Percentiles rank a stretch among this genome's conserved stretches.
phyloP scores from a whole-genome alignment of 192 early-diverging fungal species.

The Linnemannia hyalina region DNA sequence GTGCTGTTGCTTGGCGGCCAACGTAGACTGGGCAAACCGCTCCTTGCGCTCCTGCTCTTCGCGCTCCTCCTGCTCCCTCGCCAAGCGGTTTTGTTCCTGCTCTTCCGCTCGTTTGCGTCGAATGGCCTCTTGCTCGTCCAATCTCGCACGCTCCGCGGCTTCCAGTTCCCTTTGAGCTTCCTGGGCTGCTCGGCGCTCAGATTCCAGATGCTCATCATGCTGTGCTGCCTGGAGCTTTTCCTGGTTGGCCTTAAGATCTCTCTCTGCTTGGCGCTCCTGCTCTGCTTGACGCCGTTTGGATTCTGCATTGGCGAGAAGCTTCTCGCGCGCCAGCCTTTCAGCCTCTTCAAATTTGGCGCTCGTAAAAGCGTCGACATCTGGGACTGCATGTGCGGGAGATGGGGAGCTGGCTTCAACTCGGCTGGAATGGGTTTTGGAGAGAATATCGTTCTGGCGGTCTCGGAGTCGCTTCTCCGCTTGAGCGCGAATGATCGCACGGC shows the following conservation, averaged over 20 bases:
- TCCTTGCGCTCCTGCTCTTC: constrained; percentile 54
- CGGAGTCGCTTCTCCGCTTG: constrained; percentile 65
- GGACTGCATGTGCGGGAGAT: constrained; percentile 32
- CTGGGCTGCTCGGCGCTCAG: constrained; percentile 11
- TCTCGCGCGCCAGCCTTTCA: constrained; percentile 53
- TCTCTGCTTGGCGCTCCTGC: constrained; percentile 53
- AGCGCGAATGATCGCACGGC: constrained; percentile 62
- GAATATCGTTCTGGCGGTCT: constrained; percentile 57
- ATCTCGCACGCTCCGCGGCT: constrained; percentile 3
- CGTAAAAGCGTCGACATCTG: constrained; percentile 50
- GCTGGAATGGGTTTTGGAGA: constrained; percentile 28
- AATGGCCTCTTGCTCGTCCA: constrained; percentile 18
- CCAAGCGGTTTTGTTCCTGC: constrained; percentile 12
- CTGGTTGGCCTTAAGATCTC: constrained; percentile 28
- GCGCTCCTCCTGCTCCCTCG: constrained; percentile 23
- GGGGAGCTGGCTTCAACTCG: constrained; percentile 21
- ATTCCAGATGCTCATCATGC: constrained; percentile 15
- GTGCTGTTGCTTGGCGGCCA: constrained; percentile 44
- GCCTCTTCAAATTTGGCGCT: constrained; percentile 63
- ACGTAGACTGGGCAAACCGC: constrained; percentile 38
- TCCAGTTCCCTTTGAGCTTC: constrained; percentile 10
- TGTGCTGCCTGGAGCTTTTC: neutral
- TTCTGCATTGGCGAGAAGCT: constrained; percentile 57
- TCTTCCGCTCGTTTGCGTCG: constrained; percentile 14
- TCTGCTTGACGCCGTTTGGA: constrained; percentile 55